Base-by-base conservation (phyloP, 2,329 filamentous ascomycete genomes). In the Rutstroemia sp. region DNA sequence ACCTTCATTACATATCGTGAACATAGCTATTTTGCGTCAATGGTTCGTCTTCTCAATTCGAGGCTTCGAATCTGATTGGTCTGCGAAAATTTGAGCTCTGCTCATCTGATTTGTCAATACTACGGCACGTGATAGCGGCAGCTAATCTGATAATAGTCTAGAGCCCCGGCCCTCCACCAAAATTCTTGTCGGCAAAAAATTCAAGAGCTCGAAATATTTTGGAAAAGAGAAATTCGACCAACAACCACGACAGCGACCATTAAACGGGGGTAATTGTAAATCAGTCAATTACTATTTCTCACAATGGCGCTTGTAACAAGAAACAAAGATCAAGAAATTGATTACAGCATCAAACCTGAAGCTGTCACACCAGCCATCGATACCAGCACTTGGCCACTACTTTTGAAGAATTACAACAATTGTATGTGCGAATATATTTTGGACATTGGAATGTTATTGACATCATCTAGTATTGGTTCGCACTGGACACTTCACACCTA, bases 401-500 rank as follows among this genome's bases (percentile, higher is more conserved):
- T 97, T 68, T 81, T 97, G 70, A 95, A 95, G 79, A 95, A 96
- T 78, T 97, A 95, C 77, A 88, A 91, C 74, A 89, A 92, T 71
- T 79, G 90, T 94, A 81, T 72, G 87, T 79, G 66, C 59, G 61
- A 49, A 57, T 41, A 44, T 37, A 49, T 48, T 53, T 51, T 38
- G 9, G 10, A 57, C 55, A 56, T 51, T 57, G 47, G 39, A 47
- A 45, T 19, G 49, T 58, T 61, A 58, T 72, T 63, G 41, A 45
- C 49, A 61, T 60, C 52, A 61, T 64, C 59, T 69, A 92, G 90
- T 97, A 67, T 86, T 94, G 66, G 87, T 96, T 67, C 87, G 92
- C 71, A 96, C 92, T 64, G 90, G 90, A 62, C 92, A 99, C 75
- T 99, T 95, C 77, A 97, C 92, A 37, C 94, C 94, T 56, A 97